Percentiles rank a stretch among this genome's conserved stretches.
phyloP scores from a whole-genome alignment of 139 green algal genomes.

The Chlorella sp. region DNA sequence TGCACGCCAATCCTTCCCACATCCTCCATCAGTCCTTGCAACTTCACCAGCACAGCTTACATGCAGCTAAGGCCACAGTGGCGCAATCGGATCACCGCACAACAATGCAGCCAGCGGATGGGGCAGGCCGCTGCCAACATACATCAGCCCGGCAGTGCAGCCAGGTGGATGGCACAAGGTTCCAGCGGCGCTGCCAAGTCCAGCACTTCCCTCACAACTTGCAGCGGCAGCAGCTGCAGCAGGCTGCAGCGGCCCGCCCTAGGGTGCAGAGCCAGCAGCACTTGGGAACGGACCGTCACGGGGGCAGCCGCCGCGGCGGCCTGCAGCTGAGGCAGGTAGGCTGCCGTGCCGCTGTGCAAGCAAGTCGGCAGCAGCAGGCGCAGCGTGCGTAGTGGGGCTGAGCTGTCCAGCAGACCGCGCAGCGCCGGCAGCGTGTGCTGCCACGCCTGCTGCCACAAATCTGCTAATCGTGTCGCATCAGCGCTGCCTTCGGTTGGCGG shows the following conservation, averaged over 20 bases:
- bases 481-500: not conserved
- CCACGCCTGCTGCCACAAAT: constrained; percentile 26
- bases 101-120: too few relatives aligned
- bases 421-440: constrained; percentile 21
- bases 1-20: too few relatives aligned
- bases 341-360: not conserved
- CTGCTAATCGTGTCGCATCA: not conserved
- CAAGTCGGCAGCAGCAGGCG: not conserved
- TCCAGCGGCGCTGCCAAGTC: constrained; percentile 37
- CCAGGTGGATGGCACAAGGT: constrained; percentile 8
- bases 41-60: too few relatives aligned
- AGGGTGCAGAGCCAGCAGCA: constrained; percentile 41
- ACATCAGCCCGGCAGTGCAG: not conserved
- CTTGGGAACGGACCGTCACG: not conserved
- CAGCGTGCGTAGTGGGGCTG: constrained; percentile 10
- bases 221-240: constrained; percentile 49
- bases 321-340: constrained; percentile 21
- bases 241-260: constrained; percentile 33
- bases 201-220: constrained; percentile 25
- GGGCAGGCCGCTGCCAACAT: too few relatives aligned
- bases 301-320: constrained; percentile 24
- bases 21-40: too few relatives aligned
- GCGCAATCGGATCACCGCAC: too few relatives aligned
- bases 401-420: constrained; percentile 4
- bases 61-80: too few relatives aligned